Conservation (phyloP, 495 filamentous ascomycete species). For the Podospora didyma region DNA sequence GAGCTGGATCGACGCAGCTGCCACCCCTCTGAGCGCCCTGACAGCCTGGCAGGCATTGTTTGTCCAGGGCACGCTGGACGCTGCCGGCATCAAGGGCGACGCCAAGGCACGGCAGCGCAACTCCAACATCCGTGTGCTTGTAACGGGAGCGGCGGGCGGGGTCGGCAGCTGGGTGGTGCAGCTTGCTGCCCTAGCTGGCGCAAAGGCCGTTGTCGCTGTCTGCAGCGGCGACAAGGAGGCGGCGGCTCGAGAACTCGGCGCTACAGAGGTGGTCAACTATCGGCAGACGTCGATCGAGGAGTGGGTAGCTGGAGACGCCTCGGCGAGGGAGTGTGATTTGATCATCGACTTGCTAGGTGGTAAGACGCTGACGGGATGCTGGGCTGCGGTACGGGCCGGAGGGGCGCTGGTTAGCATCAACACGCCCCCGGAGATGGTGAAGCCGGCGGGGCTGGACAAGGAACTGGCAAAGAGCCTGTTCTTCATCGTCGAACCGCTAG, state of each 20-base stretch:
- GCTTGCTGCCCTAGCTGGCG: constrained; percentile 48
- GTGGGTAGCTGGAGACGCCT: constrained; percentile 47
- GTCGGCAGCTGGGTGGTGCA: constrained; percentile 57
- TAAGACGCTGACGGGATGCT: constrained; percentile 46
- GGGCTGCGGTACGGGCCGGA: constrained; percentile 54
- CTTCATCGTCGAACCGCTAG: constrained; percentile 55
- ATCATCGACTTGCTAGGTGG: constrained; percentile 63
- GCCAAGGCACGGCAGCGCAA: constrained; percentile 44
- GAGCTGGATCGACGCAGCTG: constrained; percentile 48
- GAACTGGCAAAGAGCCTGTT: constrained; percentile 30
- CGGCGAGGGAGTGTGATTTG: constrained; percentile 47
- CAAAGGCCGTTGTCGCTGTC: constrained; percentile 51
- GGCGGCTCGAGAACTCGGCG: constrained; percentile 54
- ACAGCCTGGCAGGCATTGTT: constrained; percentile 62
- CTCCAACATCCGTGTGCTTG: constrained; percentile 53
- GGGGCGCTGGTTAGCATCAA: constrained; percentile 43
- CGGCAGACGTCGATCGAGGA: constrained; percentile 39
- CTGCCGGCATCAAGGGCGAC: constrained; percentile 19
- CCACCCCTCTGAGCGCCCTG: constrained; percentile 54
- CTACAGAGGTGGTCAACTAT: constrained; percentile 69
- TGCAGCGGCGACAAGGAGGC: constrained; percentile 56
- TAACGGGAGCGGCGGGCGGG: constrained; percentile 62
- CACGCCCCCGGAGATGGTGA: constrained; percentile 41
- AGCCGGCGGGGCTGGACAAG: constrained; percentile 31
- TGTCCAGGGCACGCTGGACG: constrained; percentile 28